phyloP scores from a whole-genome alignment of 2,329 filamentous ascomycete species.

The Trichoderma oligosporum region DNA sequence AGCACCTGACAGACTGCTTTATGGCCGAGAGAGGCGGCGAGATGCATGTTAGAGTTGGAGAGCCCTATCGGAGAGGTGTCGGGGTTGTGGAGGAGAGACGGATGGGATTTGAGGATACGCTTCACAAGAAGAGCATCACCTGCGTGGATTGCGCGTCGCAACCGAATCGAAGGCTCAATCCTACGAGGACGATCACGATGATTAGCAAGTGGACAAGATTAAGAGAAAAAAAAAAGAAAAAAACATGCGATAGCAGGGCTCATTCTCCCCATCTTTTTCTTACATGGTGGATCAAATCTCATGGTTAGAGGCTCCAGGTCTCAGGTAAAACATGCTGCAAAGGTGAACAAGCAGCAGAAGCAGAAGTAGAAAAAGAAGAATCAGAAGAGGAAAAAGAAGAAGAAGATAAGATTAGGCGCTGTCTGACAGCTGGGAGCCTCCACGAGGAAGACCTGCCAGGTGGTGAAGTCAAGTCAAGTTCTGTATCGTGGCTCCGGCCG shows the following conservation, averaged over 20 bases:
- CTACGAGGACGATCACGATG: conserved; percentile 37
- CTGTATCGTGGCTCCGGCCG: no score
- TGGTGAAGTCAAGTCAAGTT: background rate
- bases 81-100: conserved; percentile 70
- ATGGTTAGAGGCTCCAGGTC: conserved; percentile 13
- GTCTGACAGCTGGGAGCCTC: conserved; percentile 5
- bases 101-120: conserved; percentile 73
- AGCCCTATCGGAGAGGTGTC: conserved; percentile 64
- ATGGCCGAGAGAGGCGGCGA: conserved; percentile 71
- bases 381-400: background rate
- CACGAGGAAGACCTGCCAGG: conserved; percentile 8
- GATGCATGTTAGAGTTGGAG: conserved; percentile 79
- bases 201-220: background rate
- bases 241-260: no score
- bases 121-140: conserved; percentile 68
- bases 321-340: conserved; percentile 1
- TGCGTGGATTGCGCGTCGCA: conserved; percentile 76
- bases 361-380: background rate
- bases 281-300: conserved; percentile 23
- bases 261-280: background rate
- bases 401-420: background rate
- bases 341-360: background rate
- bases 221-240: no score
- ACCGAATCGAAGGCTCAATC: conserved; percentile 73
- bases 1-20: conserved; percentile 66